A percentile compares a stretch with the other conserved stretches of the same genome.
Conservation (phyloP, 441 rosid species). For the Syzygium malaccense region DNA sequence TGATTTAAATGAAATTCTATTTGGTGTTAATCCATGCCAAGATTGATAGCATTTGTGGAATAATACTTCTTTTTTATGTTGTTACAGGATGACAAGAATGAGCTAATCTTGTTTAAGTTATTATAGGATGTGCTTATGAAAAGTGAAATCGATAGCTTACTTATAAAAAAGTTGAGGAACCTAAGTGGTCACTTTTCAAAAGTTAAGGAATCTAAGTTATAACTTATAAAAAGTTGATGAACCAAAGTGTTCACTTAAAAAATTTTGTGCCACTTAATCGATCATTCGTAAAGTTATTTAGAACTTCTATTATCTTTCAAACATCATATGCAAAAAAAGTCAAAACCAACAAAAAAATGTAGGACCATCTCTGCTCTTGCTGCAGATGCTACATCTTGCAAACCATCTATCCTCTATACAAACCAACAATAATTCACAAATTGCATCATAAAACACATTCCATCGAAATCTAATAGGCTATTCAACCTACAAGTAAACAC, state of each 20-base stretch:
- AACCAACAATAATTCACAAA: neutral
- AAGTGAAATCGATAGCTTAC: neutral
- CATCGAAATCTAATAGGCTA: neutral
- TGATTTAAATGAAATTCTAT: too few relatives aligned
- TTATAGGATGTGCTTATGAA: neutral
- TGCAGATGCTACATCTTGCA: fast-evolving
- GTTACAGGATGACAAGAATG: neutral
- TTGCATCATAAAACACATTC: too few relatives aligned
- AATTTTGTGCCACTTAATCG: neutral
- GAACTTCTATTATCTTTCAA: neutral
- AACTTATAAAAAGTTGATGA: neutral
- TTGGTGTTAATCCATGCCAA: too few relatives aligned
- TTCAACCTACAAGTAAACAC: neutral
- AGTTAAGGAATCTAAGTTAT: neutral
- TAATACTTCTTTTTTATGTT: too few relatives aligned
- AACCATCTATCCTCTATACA: neutral
- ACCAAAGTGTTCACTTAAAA: neutral
- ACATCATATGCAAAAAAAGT: neutral
- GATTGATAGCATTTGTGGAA: neutral
- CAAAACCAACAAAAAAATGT: neutral
- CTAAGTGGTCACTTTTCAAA: too few relatives aligned
- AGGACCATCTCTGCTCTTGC: neutral
- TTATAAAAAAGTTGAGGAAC: neutral
- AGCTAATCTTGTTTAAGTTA: too few relatives aligned
- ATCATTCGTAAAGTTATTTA: neutral